A percentile compares a stretch with the other conserved stretches of the same genome.
Evolutionary conservation across 2,329 filamentous ascomycete species (phyloP).

Genomic region (Alternaria brassicae): DNA sequence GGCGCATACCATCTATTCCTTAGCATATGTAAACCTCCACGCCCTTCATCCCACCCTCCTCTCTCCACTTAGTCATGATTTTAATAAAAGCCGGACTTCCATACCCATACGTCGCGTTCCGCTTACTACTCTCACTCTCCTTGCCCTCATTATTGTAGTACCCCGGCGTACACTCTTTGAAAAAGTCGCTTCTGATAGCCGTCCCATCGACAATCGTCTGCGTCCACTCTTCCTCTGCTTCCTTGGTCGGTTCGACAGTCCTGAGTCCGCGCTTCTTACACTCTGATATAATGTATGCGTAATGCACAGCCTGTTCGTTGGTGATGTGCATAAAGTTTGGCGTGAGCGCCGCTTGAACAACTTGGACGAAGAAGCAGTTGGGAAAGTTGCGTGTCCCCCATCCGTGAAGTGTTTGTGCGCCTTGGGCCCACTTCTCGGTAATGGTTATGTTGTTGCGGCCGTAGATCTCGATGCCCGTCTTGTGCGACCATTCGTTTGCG

Average conservation of each 20-base stretch:
- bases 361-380: constrained; percentile 59
- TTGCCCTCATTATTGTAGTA: constrained; percentile 56
- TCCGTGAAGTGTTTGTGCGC: constrained; percentile 62
- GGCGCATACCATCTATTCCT: not conserved
- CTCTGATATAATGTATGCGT: constrained; percentile 54
- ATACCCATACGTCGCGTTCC: constrained; percentile 36
- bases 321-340: constrained; percentile 40
- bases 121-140: not conserved
- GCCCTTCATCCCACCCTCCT: constrained; percentile 38
- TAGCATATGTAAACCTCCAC: constrained; percentile 4
- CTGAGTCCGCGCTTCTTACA: constrained; percentile 39
- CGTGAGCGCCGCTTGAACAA: constrained; percentile 31
- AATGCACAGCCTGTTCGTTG: constrained; percentile 48
- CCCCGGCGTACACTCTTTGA: constrained; percentile 62
- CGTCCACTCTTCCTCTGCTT: constrained; percentile 60
- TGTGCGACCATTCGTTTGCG: constrained; percentile 38
- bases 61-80: constrained; percentile 44
- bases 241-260: constrained; percentile 55
- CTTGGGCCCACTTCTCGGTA: constrained; percentile 57
- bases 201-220: constrained; percentile 53
- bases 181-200: constrained; percentile 48
- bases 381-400: constrained; percentile 59
- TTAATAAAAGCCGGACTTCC: constrained; percentile 44
- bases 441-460: constrained; percentile 57
- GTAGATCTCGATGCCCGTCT: constrained; percentile 48